Evolutionary conservation across 2,329 filamentous ascomycete species (phyloP).

Genomic region (Amphichorda felina): DNA sequence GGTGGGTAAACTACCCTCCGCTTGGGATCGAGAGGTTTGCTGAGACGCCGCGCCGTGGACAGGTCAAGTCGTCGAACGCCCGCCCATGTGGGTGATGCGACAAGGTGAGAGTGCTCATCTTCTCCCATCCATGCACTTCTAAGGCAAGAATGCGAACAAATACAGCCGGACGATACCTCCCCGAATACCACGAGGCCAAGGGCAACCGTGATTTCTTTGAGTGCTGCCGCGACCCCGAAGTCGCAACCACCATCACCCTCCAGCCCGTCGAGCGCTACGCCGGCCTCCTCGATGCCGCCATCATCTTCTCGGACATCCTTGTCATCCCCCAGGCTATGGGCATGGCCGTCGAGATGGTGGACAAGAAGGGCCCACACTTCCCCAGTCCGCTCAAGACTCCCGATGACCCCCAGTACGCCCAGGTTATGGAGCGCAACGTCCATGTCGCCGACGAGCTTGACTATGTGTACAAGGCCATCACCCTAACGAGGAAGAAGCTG

Average conservation of each 20-base stretch:
- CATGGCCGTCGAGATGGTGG: conserved; percentile 97
- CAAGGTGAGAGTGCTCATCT: conserved; percentile 68
- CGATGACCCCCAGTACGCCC: conserved; percentile 69
- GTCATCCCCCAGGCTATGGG: conserved; percentile 97
- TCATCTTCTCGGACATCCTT: conserved; percentile 98
- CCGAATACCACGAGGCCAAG: conserved; percentile 95
- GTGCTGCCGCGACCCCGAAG: conserved; percentile 87
- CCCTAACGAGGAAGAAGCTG: conserved; percentile 78
- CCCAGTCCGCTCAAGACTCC: conserved; percentile 72
- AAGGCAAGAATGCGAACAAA: too few species aligned
- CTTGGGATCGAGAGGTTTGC: neutral
- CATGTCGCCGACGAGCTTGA: conserved; percentile 75
- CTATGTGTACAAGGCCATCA: conserved; percentile 95
- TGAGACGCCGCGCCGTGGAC: conserved; percentile 5
- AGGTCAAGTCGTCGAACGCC: conserved; percentile 85
- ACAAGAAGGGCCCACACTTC: conserved; percentile 94
- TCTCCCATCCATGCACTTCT: too few species aligned
- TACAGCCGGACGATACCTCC: conserved; percentile 86
- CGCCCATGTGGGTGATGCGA: conserved; percentile 98
- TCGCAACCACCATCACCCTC: conserved; percentile 85
- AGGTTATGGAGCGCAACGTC: conserved; percentile 66
- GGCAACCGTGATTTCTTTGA: conserved; percentile 89
- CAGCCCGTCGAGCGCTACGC: conserved; percentile 89
- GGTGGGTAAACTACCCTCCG: conserved; percentile 40
- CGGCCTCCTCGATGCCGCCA: conserved; percentile 87